phyloP scores from a whole-genome alignment of 805 yeast genomes.

The Myxozyma nipponensis region DNA sequence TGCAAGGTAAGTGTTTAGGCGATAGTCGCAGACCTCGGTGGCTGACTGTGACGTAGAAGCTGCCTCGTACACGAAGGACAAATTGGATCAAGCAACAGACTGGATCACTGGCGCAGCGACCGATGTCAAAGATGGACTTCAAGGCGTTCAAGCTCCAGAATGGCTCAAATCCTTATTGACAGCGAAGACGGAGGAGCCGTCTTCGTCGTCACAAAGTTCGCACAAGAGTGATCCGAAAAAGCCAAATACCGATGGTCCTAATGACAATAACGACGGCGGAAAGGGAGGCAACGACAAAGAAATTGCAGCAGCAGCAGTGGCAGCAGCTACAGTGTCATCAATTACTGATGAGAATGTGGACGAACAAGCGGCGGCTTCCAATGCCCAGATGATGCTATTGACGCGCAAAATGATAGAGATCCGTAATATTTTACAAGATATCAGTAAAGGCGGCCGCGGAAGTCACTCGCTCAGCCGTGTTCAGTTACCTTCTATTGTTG shows the following conservation, averaged over 20 bases:
- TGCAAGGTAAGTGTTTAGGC: constrained; percentile 44
- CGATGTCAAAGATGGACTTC: constrained; percentile 52
- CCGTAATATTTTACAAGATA: constrained; percentile 66
- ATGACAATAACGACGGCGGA: constrained; percentile 33
- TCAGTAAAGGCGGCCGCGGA: constrained; percentile 66
- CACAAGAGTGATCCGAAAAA: constrained; percentile 6
- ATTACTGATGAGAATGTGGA: constrained; percentile 44
- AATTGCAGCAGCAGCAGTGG: constrained; percentile 48
- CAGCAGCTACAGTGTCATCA: constrained; percentile 55
- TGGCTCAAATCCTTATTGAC: constrained; percentile 24
- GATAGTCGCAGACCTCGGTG: background rate
- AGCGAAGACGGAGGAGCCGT: constrained; percentile 5
- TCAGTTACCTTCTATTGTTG: constrained; percentile 90
- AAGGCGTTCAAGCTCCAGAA: constrained; percentile 33
- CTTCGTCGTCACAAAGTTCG: constrained; percentile 2
- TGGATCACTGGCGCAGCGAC: constrained; percentile 39
- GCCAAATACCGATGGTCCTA: constrained; percentile 28
- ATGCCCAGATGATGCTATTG: constrained; percentile 72
- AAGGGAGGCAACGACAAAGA: constrained; percentile 41
- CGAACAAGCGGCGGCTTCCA: constrained; percentile 45
- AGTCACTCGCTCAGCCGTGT: constrained; percentile 36
- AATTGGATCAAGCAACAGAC: constrained; percentile 58
- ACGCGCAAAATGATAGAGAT: constrained; percentile 98
- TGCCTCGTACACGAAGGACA: constrained; percentile 62
- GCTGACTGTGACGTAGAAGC: constrained; percentile 49